A percentile compares a stretch with the other conserved stretches of the same genome.
These are phyloP conservation scores for Nakaseomyces sp. DNA, from an alignment of 1,139 yeast species.

Conservation along the genomic window DNA sequence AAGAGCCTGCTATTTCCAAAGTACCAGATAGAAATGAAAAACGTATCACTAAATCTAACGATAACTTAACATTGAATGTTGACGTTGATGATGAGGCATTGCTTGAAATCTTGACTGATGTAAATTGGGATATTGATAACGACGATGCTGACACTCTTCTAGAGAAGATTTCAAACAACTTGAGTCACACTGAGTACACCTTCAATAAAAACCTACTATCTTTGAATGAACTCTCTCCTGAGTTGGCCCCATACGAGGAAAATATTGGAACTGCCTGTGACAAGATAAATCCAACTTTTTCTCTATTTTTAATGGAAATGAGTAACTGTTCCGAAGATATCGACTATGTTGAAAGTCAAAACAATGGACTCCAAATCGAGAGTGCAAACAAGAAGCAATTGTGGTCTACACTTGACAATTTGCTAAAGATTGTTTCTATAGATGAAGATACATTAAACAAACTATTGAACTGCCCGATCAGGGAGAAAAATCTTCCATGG, in stretches of 20 bases:
- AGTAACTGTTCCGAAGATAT: slow-evolving; percentile 60
- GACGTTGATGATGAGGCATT: slow-evolving; percentile 24
- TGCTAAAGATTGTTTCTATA: slow-evolving; percentile 61
- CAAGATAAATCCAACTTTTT: slow-evolving; percentile 47
- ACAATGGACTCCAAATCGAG: slow-evolving; percentile 77
- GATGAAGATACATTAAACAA: slow-evolving; percentile 46
- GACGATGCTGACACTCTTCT: slow-evolving; percentile 55
- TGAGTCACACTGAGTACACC: slow-evolving; percentile 42
- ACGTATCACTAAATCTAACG: background rate
- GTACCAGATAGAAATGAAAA: background rate
- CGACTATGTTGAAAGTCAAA: slow-evolving; percentile 61
- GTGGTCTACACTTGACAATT: slow-evolving; percentile 58
- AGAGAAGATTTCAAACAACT: slow-evolving; percentile 46
- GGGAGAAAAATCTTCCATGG: slow-evolving; percentile 39
- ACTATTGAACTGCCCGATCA: slow-evolving; percentile 42
- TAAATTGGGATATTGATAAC: slow-evolving; percentile 54
- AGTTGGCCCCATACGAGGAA: slow-evolving; percentile 38
- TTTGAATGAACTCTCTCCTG: slow-evolving; percentile 35
- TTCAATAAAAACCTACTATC: slow-evolving; percentile 37
- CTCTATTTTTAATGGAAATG: slow-evolving; percentile 50
- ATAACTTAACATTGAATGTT: slow-evolving; percentile 6
- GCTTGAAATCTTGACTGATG: slow-evolving; percentile 53
- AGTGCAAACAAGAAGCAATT: slow-evolving; percentile 71
- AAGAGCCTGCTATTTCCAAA: slow-evolving; percentile 15
- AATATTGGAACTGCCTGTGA: slow-evolving; percentile 52